phyloP scores from a whole-genome alignment of 129 eudicot genomes.

The Centrapalus pauciflorus region DNA sequence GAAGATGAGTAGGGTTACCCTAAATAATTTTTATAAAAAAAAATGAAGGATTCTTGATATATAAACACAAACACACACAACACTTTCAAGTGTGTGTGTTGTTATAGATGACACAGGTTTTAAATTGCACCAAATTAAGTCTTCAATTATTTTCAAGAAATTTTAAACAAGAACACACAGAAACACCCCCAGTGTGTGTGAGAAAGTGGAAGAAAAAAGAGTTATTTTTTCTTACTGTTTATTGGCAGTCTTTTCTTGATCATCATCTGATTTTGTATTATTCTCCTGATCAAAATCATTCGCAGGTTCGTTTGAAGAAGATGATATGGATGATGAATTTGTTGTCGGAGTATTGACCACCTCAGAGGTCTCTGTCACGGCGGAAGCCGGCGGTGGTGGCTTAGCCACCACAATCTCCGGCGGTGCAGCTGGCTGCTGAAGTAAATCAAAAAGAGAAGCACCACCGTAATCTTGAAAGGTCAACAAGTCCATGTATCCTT shows the following conservation, averaged over 20 bases:
- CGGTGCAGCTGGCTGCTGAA: constrained; percentile 27
- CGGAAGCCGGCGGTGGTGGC: constrained; percentile 15
- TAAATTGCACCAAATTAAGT: too few relatives aligned
- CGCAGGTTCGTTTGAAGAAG: constrained; percentile 55
- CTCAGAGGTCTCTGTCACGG: constrained; percentile 44
- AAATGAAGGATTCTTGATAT: background rate
- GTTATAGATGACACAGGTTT: too few relatives aligned
- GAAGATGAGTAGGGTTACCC: too few relatives aligned
- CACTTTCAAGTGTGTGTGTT: too few relatives aligned
- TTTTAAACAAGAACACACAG: too few relatives aligned
- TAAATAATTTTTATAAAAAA: too few relatives aligned
- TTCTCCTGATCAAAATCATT: constrained; percentile 38
- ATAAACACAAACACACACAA: too few relatives aligned
- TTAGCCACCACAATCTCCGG: constrained; percentile 1
- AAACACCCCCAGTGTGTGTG: constrained; percentile 1
- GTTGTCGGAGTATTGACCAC: constrained; percentile 63
- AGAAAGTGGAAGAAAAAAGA: background rate
- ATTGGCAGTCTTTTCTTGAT: constrained; percentile 41
- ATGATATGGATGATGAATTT: constrained; percentile 62
- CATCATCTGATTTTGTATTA: constrained; percentile 33
- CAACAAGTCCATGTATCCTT: constrained; percentile 42
- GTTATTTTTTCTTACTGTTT: constrained; percentile 36
- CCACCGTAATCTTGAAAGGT: constrained; percentile 33
- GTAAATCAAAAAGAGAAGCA: constrained; percentile 43
- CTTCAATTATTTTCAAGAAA: background rate